Evolutionary conservation across 108 stramenopile genomes (phyloP).

Genomic region (Cyclostephanos tholiformis): DNA sequence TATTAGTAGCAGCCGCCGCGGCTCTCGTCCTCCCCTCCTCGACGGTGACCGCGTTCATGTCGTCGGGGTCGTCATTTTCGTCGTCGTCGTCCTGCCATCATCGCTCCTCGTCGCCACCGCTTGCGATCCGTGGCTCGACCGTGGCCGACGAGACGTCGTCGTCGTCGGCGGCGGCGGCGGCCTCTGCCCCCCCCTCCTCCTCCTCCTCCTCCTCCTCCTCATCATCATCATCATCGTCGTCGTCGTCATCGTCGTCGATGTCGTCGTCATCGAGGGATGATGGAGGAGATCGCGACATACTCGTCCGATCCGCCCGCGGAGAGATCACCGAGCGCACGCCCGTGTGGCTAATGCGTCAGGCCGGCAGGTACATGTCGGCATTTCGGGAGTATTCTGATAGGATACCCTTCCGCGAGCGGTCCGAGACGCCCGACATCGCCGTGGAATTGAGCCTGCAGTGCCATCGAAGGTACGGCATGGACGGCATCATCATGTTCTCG

Average conservation of each 20-base stretch:
- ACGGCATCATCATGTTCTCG: slow-evolving; percentile 99
- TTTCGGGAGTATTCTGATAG: slow-evolving; percentile 95
- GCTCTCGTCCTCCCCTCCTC: neutral
- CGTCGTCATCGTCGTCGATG: too few relatives aligned
- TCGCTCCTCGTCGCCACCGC: neutral
- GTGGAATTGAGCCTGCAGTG: slow-evolving; percentile 94
- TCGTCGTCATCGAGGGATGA: neutral
- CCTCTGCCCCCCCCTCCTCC: too few relatives aligned
- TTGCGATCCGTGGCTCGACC: neutral
- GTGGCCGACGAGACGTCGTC: neutral
- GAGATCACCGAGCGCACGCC: slow-evolving; percentile 93
- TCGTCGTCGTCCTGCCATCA: neutral
- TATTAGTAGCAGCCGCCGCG: neutral
- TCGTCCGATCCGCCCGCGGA: slow-evolving; percentile 95
- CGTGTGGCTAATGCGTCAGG: slow-evolving; percentile 99
- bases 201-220: too few relatives aligned
- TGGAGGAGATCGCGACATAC: slow-evolving; percentile 87
- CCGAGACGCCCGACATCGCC: slow-evolving; percentile 95
- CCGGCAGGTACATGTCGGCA: slow-evolving; percentile 97
- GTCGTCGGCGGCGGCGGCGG: too few relatives aligned
- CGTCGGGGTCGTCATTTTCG: neutral
- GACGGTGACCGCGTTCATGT: neutral
- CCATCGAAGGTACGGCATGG: slow-evolving; percentile 92
- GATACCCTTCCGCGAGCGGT: slow-evolving; percentile 93
- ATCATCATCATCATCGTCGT: too few relatives aligned